A percentile compares a stretch with the other conserved stretches of the same genome.
phyloP scores from a whole-genome alignment of 1,284 basidiomycete species.

The Dichomitus squalens region DNA sequence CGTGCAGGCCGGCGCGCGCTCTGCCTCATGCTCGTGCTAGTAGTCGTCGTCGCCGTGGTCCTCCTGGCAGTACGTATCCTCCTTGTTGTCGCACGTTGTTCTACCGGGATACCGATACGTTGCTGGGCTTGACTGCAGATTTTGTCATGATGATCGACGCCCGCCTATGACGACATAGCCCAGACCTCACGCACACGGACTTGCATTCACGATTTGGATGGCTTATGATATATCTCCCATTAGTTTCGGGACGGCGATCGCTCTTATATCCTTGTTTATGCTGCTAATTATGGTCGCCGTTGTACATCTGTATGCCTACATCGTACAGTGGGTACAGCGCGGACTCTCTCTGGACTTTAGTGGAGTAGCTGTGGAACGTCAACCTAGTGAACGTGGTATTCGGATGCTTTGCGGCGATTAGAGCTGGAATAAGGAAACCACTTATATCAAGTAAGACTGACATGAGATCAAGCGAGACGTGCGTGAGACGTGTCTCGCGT shows the following conservation, averaged over 20 bases:
- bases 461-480: not conserved
- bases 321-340: no score
- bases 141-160: slow-evolving; percentile 27
- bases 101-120: slow-evolving; percentile 29
- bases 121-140: slow-evolving; percentile 29
- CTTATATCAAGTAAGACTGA: no score
- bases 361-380: no score
- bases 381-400: no score
- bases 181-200: not conserved
- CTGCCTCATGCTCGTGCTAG: slow-evolving; percentile 88
- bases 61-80: slow-evolving; percentile 81
- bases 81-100: slow-evolving; percentile 29
- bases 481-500: not conserved
- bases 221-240: slow-evolving; percentile 2
- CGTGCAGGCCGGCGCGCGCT: slow-evolving; percentile 90
- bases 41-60: slow-evolving; percentile 88
- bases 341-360: no score
- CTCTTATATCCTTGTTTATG: slow-evolving; percentile 9
- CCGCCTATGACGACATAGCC: not conserved
- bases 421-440: no score
- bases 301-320: not conserved
- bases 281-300: slow-evolving; percentile 1
- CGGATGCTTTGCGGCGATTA: no score
- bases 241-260: not conserved
- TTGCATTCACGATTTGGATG: not conserved